Conservation (phyloP, 768 basidiomycete genomes). For the Auriscalpium microsporum region DNA sequence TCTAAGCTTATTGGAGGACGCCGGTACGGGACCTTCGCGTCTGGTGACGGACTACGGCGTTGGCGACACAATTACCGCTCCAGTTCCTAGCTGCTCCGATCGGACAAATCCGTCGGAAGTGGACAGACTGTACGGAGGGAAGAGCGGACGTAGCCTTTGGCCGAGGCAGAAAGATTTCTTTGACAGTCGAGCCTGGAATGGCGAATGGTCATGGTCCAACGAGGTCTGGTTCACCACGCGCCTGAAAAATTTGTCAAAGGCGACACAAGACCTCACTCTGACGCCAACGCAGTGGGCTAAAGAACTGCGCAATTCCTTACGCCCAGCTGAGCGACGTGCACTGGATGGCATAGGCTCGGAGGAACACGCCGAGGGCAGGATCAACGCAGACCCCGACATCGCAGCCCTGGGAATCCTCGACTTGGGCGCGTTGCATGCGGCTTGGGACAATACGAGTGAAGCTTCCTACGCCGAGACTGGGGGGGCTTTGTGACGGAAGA, state of each 20-base stretch:
- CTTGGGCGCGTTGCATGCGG: too few relatives aligned
- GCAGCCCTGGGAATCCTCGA: too few relatives aligned
- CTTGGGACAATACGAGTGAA: too few relatives aligned
- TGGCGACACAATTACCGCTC: neutral
- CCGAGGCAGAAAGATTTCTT: neutral
- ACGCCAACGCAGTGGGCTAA: too few relatives aligned
- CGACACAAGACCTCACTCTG: too few relatives aligned
- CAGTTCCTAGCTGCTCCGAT: neutral
- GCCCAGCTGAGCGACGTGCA: too few relatives aligned
- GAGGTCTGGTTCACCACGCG: neutral
- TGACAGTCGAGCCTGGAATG: neutral
- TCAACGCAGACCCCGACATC: too few relatives aligned
- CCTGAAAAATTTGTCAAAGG: accelerated
- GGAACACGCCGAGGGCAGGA: too few relatives aligned
- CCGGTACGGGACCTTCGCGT: neutral
- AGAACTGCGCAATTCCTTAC: too few relatives aligned
- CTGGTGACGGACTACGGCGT: neutral
- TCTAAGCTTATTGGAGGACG: neutral
- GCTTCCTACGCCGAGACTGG: too few relatives aligned
- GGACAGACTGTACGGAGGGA: neutral
- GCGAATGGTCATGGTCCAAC: neutral
- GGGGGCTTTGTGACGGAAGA: too few relatives aligned
- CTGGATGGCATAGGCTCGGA: too few relatives aligned
- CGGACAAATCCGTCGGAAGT: neutral
- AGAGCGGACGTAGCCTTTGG: neutral